A percentile compares a stretch with the other conserved stretches of the same genome.
Evolutionary conservation across 2,329 filamentous ascomycete genomes (phyloP).

Genomic region (Colletotrichum trifolii): DNA sequence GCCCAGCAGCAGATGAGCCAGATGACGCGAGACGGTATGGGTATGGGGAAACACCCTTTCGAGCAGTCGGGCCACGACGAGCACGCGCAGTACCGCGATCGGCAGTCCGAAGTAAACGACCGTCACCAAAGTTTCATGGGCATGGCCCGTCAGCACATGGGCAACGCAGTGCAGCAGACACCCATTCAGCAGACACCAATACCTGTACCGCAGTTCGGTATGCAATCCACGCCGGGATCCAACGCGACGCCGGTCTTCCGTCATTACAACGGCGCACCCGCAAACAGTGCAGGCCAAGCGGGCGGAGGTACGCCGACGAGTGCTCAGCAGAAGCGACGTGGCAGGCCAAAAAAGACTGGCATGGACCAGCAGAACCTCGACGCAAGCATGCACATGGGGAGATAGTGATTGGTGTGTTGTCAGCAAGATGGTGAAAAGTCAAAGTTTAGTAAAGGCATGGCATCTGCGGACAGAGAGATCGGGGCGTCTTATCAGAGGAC

Average conservation of each 20-base stretch:
- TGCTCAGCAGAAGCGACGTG: slow-evolving; percentile 32
- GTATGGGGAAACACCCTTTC: slow-evolving; percentile 34
- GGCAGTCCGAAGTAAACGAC: slow-evolving; percentile 25
- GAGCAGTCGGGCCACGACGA: slow-evolving; percentile 36
- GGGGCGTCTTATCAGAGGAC: slow-evolving; percentile 28
- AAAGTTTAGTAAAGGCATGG: not conserved
- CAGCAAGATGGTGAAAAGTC: not conserved
- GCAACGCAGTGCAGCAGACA: slow-evolving; percentile 31
- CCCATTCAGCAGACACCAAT: slow-evolving; percentile 37
- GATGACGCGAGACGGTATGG: slow-evolving; percentile 35
- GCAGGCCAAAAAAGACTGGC: slow-evolving; percentile 34
- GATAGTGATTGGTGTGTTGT: not conserved
- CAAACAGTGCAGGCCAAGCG: slow-evolving; percentile 16
- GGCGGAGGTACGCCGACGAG: slow-evolving; percentile 24
- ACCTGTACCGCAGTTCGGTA: slow-evolving; percentile 37
- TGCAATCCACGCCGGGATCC: slow-evolving; percentile 29
- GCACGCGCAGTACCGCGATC: slow-evolving; percentile 36
- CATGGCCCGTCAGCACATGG: slow-evolving; percentile 35
- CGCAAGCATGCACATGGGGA: slow-evolving; percentile 31
- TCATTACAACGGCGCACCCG: slow-evolving; percentile 31
- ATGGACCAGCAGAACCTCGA: slow-evolving; percentile 30
- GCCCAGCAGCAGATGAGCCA: slow-evolving; percentile 31
- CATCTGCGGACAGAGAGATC: slow-evolving; percentile 16
- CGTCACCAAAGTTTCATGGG: slow-evolving; percentile 30
- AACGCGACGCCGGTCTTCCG: slow-evolving; percentile 28